Conservation (phyloP, 768 basidiomycete genomes). For the Termitomyces sp. region DNA sequence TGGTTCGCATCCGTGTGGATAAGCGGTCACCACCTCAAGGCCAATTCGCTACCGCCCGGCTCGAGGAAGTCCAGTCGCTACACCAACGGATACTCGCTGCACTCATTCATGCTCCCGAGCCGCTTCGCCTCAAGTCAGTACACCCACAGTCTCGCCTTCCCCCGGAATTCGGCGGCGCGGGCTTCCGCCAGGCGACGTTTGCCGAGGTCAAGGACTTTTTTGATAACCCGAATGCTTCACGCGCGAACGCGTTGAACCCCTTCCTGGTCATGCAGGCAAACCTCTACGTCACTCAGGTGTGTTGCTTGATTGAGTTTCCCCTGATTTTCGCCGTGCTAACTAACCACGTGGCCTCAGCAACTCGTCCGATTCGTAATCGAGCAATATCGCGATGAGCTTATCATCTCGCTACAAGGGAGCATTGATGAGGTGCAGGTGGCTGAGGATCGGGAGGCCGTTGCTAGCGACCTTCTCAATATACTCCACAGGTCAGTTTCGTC, state of each 20-base stretch:
- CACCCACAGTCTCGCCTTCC: constrained; percentile 46
- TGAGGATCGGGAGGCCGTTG: constrained; percentile 79
- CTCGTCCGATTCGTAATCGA: constrained; percentile 89
- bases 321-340: not conserved
- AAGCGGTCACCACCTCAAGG: constrained; percentile 84
- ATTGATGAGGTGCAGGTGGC: constrained; percentile 63
- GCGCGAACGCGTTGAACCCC: constrained; percentile 82
- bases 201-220: constrained; percentile 90
- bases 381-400: constrained; percentile 86
- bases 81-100: constrained; percentile 74
- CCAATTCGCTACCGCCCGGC: constrained; percentile 77
- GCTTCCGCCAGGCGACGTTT: constrained; percentile 80
- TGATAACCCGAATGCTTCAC: constrained; percentile 83
- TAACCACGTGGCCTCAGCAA: constrained; percentile 53
- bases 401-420: constrained; percentile 61
- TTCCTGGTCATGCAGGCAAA: constrained; percentile 93
- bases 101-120: constrained; percentile 73
- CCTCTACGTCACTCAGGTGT: constrained; percentile 86
- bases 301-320: constrained; percentile 8
- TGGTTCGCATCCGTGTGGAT: constrained; percentile 83
- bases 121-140: constrained; percentile 63
- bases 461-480: constrained; percentile 82
- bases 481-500: constrained; percentile 59
- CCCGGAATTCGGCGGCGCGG: constrained; percentile 62
- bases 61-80: constrained; percentile 82